Evolutionary conservation across 768 basidiomycete species (phyloP), one percentile per base, ranked within the genome.

Genomic region (Scleroderma citrinum): DNA sequence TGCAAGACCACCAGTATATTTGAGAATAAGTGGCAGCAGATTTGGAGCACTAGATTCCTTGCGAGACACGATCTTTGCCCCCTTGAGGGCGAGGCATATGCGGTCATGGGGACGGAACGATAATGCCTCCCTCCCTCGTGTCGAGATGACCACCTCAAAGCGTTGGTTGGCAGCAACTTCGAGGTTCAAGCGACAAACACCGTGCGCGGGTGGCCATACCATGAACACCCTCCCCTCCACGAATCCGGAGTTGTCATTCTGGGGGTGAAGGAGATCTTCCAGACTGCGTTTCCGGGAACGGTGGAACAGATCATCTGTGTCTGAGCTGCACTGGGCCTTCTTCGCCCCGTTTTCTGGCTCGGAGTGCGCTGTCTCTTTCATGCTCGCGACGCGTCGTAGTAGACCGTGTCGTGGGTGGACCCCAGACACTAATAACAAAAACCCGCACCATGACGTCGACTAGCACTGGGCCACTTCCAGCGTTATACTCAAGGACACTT

Each of bases 1-100:
- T 16, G 67, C 48, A 20, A 72, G 70, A 16, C 79, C 80, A 4
- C 71, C 61, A 3, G 61, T 56, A 52, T 72, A 82, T 26, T 60
- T 53, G 49, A 83, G 61, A 17, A 56, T 52, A 48, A 79, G 60
- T 26, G 74, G 70, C n/a, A 76, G 58, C 20, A 52, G 66, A 44
- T 61, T 65, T 5, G 61, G 55, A 11, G 62, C 56, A 35, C 62
- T 67, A 24, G 56, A 58, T 17, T 57, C 57, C 21, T 47, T 32
- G 44, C 62, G 64, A 34, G 40, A 63, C 32, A 65, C 64, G 19
- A 79, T 50, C 23, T 49, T 51, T 21, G 67, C 67, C 2, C 77
- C 78, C 49, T 69, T 73, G 17, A 82, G 68, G 16, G 75, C 69
- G n/a, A 83, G 46, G n/a, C 61, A 60, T 21, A 83, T 55, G 35